Percentiles rank a stretch among this genome's conserved stretches.
phyloP scores from a whole-genome alignment of 257 asterid species.

The Voacanga thouarsii region DNA sequence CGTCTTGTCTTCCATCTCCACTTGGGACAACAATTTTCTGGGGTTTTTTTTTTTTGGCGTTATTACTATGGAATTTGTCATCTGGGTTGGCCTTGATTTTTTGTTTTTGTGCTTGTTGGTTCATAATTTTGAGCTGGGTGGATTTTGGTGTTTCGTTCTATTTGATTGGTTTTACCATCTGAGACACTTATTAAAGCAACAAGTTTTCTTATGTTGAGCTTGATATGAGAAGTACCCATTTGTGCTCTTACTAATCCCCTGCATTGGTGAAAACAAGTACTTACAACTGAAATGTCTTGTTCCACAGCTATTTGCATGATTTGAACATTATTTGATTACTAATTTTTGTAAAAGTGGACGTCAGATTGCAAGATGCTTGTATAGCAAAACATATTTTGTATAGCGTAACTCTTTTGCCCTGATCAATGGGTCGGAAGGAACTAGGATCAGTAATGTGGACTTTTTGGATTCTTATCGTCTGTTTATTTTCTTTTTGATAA shows the following conservation, averaged over 20 bases:
- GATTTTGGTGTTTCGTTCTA: background rate
- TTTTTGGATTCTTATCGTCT: background rate
- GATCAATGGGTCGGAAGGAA: background rate
- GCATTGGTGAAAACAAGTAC: background rate
- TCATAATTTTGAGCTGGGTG: background rate
- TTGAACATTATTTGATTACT: too few relatives aligned
- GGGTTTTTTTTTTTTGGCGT: background rate
- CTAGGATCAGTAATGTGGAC: background rate
- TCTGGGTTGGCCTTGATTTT: conserved; percentile 12
- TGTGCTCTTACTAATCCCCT: too few relatives aligned
- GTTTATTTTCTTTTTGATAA: background rate
- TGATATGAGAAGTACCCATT: background rate
- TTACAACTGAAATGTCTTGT: background rate
- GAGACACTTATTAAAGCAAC: background rate
- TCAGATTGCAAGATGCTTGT: background rate
- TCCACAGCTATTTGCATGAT: too few relatives aligned
- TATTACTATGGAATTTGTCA: background rate
- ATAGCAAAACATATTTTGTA: background rate
- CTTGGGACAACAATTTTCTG: background rate
- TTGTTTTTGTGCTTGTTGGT: background rate
- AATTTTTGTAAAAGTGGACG: background rate
- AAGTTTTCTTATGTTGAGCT: background rate
- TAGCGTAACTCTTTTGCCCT: background rate
- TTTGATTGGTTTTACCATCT: conserved; percentile 1
- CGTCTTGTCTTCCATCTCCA: background rate